phyloP scores from a whole-genome alignment of 1,139 yeast species.

The Yamadazyma diospyri region DNA sequence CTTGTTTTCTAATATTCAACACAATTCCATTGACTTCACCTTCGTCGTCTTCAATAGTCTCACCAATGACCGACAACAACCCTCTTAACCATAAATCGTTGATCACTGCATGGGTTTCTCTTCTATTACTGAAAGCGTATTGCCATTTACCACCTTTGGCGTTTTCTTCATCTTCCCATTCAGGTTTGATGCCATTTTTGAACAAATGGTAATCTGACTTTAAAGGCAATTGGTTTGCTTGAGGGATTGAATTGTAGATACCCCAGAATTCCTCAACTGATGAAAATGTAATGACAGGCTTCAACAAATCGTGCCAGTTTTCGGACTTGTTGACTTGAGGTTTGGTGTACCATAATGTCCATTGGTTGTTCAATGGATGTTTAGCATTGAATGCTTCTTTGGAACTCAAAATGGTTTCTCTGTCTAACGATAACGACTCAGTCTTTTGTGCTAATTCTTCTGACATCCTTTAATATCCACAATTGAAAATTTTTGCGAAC shows the following conservation, averaged over 20 bases:
- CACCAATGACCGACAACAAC: conserved; percentile 90
- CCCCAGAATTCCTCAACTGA: conserved; percentile 99
- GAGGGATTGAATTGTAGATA: conserved; percentile 88
- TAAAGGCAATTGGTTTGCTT: conserved; percentile 85
- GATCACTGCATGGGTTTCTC: conserved; percentile 56
- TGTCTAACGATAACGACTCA: conserved; percentile 50
- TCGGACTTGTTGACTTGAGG: conserved; percentile 78
- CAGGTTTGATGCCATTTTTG: conserved; percentile 93
- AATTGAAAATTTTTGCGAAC: conserved; percentile 17
- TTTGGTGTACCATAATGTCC: conserved; percentile 98
- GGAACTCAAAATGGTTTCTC: conserved; percentile 59
- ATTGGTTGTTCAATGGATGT: conserved; percentile 87
- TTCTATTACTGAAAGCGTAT: conserved; percentile 65
- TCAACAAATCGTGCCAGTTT: conserved; percentile 90
- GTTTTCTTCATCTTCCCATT: conserved; percentile 95
- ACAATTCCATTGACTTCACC: conserved; percentile 95
- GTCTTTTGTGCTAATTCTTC: conserved; percentile 56
- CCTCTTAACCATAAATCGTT: conserved; percentile 94
- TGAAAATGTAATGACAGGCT: conserved; percentile 87
- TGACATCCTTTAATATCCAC: conserved; percentile 25
- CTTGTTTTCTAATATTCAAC: conserved; percentile 80
- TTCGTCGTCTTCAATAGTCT: conserved; percentile 86
- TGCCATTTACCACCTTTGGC: conserved; percentile 93
- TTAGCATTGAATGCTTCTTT: conserved; percentile 72
- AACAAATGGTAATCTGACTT: conserved; percentile 95